Conservation (phyloP, 1,284 basidiomycete species). For the Austroboletus rostrupii region DNA sequence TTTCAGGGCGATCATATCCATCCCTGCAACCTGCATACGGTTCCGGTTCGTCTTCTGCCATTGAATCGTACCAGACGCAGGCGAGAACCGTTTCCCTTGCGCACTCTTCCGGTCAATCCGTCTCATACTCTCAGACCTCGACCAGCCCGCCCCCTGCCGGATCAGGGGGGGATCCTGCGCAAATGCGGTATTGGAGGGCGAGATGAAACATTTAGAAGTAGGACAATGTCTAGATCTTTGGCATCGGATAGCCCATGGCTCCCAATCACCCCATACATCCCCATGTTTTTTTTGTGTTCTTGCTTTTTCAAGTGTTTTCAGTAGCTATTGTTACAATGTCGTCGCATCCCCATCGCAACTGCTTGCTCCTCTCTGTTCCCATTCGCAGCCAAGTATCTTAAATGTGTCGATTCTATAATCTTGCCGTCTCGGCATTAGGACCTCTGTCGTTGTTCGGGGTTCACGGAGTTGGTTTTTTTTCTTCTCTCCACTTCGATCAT, state of each 20-base stretch:
- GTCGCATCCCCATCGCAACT: constrained; percentile 10
- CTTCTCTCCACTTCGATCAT: constrained; percentile 5
- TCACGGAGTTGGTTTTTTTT: constrained; percentile 19
- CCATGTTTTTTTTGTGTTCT: constrained; percentile 1
- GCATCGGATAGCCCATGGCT: constrained; percentile 10
- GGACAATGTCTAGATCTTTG: constrained; percentile 19
- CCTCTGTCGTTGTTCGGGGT: constrained; percentile 3
- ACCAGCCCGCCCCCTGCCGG: constrained; percentile 23
- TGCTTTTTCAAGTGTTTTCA: background rate
- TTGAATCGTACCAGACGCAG: constrained; percentile 24
- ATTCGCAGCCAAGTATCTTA: constrained; percentile 18
- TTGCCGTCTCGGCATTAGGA: constrained; percentile 7
- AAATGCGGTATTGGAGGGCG: constrained; percentile 31
- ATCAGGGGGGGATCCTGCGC: constrained; percentile 26
- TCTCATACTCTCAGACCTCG: constrained; percentile 22
- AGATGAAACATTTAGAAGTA: constrained; percentile 12
- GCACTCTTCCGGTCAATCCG: constrained; percentile 15
- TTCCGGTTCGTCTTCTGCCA: constrained; percentile 14
- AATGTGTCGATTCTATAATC: constrained; percentile 6
- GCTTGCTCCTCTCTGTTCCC: constrained; percentile 10
- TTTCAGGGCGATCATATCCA: constrained; percentile 24
- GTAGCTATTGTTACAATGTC: constrained; percentile 9
- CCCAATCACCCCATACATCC: constrained; percentile 1
- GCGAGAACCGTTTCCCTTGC: constrained; percentile 9
- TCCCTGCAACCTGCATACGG: constrained; percentile 27